A percentile compares a stretch with the other conserved stretches of the same genome.
Evolutionary conservation across 1,139 yeast species (phyloP).

Genomic region (Waltiozyma sp.): DNA sequence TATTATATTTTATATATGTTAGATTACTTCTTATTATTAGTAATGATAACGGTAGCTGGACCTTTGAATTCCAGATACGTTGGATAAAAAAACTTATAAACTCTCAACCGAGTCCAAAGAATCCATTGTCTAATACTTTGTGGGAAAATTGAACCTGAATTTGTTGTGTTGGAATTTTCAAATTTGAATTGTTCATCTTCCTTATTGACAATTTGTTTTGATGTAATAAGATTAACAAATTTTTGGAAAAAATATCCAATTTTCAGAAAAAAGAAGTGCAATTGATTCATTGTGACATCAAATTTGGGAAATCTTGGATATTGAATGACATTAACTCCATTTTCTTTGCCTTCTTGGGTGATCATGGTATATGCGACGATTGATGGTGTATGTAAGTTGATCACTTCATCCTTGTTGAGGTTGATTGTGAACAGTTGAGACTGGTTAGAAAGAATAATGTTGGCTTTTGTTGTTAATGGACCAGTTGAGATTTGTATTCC

Average conservation of each 20-base stretch:
- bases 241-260: not conserved
- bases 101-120: not conserved
- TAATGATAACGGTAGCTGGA: not conserved
- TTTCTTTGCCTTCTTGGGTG: not conserved
- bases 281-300: not conserved
- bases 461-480: not conserved
- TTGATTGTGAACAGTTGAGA: not conserved
- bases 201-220: not conserved
- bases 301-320: not conserved
- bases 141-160: not conserved
- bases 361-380: not conserved
- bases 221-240: not conserved
- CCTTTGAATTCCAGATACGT: not conserved
- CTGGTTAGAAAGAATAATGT: not conserved
- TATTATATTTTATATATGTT: too few relatives aligned
- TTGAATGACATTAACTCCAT: not conserved
- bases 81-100: not conserved
- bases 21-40: not conserved
- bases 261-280: not conserved
- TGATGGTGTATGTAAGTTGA: not conserved
- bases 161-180: too few relatives aligned
- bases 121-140: not conserved
- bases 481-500: not conserved
- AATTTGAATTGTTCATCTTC: not conserved
- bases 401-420: not conserved